A percentile compares a stretch with the other conserved stretches of the same genome.
Conservation (phyloP, 768 basidiomycete genomes). For the Kockovaella imperatae region DNA sequence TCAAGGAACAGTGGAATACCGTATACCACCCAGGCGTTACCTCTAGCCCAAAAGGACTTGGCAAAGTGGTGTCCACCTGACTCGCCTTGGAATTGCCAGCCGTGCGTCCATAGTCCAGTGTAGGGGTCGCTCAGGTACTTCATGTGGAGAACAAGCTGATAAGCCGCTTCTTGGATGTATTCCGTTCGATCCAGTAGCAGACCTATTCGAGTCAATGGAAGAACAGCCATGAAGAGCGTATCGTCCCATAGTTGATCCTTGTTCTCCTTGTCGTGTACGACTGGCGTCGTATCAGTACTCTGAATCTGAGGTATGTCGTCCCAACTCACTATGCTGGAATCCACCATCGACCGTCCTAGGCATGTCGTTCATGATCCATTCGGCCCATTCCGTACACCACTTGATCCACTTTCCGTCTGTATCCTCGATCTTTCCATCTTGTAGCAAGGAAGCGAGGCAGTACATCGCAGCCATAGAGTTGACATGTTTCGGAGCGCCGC, state of each 20-base stretch:
- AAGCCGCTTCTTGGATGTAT: constrained; percentile 55
- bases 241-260: constrained; percentile 55
- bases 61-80: constrained; percentile 40
- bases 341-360: constrained; percentile 28
- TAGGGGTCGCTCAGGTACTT: constrained; percentile 33
- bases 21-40: constrained; percentile 50
- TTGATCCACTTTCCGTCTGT: constrained; percentile 26
- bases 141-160: constrained; percentile 51
- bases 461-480: constrained; percentile 55
- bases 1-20: constrained; percentile 29
- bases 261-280: constrained; percentile 47
- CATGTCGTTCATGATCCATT: constrained; percentile 52
- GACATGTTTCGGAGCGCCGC: constrained; percentile 55
- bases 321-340: constrained; percentile 36
- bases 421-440: constrained; percentile 21
- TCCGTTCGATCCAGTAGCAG: constrained; percentile 51
- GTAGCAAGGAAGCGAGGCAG: constrained; percentile 24
- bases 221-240: constrained; percentile 54
- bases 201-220: constrained; percentile 56
- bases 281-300: background rate
- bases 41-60: constrained; percentile 52
- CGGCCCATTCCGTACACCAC: constrained; percentile 41
- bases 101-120: constrained; percentile 42
- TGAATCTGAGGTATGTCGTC: background rate
- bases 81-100: constrained; percentile 28